Evolutionary conservation across 805 yeast genomes (phyloP).

Genomic region (Ogataea nitratoaversa): DNA sequence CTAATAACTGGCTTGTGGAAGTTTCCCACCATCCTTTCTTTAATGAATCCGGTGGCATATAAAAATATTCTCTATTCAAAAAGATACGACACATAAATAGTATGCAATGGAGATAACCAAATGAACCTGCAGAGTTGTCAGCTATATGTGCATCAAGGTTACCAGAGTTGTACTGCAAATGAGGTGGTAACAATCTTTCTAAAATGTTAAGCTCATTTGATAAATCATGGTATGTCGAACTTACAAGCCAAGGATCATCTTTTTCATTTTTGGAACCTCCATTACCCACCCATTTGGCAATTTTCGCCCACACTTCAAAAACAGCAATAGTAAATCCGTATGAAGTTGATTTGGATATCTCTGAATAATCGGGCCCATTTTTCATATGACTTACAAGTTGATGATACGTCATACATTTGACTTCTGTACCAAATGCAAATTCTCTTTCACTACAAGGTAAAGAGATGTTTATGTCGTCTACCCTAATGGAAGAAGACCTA

Average conservation of each 20-base stretch:
- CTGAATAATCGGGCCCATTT: conserved; percentile 5
- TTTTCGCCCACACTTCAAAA: conserved; percentile 35
- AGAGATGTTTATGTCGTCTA: conserved; percentile 30
- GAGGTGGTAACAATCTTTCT: conserved; percentile 25
- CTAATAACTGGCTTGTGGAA: conserved; percentile 21
- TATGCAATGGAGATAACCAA: conserved; percentile 34
- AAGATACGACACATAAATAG: conserved; percentile 32
- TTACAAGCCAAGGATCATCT: conserved; percentile 28
- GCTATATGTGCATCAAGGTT: conserved; percentile 21
- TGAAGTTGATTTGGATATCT: conserved; percentile 18
- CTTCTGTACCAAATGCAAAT: conserved; percentile 27
- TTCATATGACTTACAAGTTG: conserved; percentile 8
- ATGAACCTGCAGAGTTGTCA: conserved; percentile 30
- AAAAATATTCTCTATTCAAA: conserved; percentile 34
- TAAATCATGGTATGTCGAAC: conserved; percentile 27
- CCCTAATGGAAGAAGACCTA: conserved; percentile 30
- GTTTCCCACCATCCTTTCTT: conserved; percentile 30
- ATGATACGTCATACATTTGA: conserved; percentile 15
- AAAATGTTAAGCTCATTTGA: conserved; percentile 24
- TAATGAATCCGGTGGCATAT: conserved; percentile 29
- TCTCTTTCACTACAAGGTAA: conserved; percentile 33
- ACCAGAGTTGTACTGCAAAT: conserved; percentile 20
- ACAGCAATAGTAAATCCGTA: conserved; percentile 30
- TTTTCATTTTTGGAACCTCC: conserved; percentile 30
- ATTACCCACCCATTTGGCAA: conserved; percentile 38